Evolutionary conservation across 257 asterid genomes (phyloP).

Genomic region (Penstemon newberryi): DNA sequence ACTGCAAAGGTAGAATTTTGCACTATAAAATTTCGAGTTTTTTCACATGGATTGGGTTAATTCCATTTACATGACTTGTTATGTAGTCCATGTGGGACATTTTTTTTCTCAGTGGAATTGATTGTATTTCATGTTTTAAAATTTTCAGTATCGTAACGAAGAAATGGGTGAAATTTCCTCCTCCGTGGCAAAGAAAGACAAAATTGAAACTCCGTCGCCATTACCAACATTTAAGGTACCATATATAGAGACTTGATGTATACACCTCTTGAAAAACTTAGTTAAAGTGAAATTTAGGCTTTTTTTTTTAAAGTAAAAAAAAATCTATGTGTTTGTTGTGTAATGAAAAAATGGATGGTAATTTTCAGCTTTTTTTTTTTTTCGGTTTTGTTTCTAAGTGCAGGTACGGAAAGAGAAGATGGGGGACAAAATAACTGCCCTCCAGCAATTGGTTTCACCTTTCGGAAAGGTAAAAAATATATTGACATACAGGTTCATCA

Average conservation of each 20-base stretch:
- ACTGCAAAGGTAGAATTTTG: slow-evolving; percentile 27
- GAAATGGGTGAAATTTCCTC: slow-evolving; percentile 19
- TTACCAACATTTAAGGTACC: slow-evolving; percentile 71
- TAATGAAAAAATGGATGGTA: slow-evolving; percentile 19
- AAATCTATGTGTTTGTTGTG: neutral
- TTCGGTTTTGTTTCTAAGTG: neutral
- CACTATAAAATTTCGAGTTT: neutral
- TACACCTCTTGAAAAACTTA: slow-evolving; percentile 3
- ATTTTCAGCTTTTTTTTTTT: slow-evolving; percentile 5
- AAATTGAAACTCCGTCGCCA: slow-evolving; percentile 58
- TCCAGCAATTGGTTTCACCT: slow-evolving; percentile 61
- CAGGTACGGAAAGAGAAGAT: slow-evolving; percentile 61
- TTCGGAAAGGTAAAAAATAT: slow-evolving; percentile 40
- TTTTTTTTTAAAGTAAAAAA: slow-evolving; percentile 5
- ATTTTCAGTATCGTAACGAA: slow-evolving; percentile 27
- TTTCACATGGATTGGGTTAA: too few species aligned
- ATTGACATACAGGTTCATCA: too few species aligned
- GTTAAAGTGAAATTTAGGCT: slow-evolving; percentile 1
- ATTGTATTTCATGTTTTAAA: neutral
- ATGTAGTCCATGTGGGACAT: too few species aligned
- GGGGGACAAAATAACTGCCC: slow-evolving; percentile 62
- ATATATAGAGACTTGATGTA: neutral
- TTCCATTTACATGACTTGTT: too few species aligned
- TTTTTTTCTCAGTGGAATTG: neutral
- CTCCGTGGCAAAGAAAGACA: slow-evolving; percentile 36